These are phyloP conservation scores for Ceratocystis diversiconidia DNA, from an alignment of 2,329 filamentous ascomycete genomes.

Conservation along the genomic window DNA sequence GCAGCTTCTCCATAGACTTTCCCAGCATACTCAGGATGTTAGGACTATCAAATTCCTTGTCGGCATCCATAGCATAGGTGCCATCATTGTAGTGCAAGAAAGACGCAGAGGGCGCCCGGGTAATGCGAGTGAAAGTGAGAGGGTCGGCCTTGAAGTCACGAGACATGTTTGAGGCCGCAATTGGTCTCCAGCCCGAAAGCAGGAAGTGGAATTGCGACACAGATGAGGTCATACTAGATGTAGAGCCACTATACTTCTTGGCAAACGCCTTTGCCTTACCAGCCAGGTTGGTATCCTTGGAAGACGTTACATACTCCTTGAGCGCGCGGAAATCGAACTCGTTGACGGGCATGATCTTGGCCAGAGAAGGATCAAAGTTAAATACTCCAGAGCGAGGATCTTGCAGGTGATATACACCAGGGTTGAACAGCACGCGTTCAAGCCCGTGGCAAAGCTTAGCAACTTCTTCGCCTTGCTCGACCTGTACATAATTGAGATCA, in stretches of 20 bases:
- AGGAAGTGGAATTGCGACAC: slow-evolving; percentile 88
- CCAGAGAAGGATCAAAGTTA: slow-evolving; percentile 93
- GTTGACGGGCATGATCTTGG: slow-evolving; percentile 78
- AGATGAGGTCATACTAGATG: slow-evolving; percentile 85
- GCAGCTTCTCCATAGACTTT: slow-evolving; percentile 89
- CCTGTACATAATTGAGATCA: slow-evolving; percentile 22
- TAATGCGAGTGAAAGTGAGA: slow-evolving; percentile 56
- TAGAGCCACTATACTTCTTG: slow-evolving; percentile 84
- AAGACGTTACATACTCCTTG: slow-evolving; percentile 81
- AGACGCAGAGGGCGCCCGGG: slow-evolving; percentile 59
- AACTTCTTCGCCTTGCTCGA: slow-evolving; percentile 28
- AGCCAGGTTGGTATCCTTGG: slow-evolving; percentile 61
- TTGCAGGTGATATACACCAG: slow-evolving; percentile 80
- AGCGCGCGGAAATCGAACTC: slow-evolving; percentile 88
- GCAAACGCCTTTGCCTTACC: slow-evolving; percentile 48
- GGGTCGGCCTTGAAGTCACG: slow-evolving; percentile 48
- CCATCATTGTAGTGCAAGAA: slow-evolving; percentile 75
- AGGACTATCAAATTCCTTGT: slow-evolving; percentile 76
- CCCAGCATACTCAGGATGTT: slow-evolving; percentile 85
- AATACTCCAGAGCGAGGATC: slow-evolving; percentile 76
- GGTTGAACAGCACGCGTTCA: slow-evolving; percentile 88
- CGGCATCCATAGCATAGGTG: slow-evolving; percentile 84
- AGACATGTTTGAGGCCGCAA: slow-evolving; percentile 55
- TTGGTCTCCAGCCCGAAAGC: slow-evolving; percentile 64
- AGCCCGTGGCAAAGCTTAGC: slow-evolving; percentile 59